Conservation (phyloP, 1,284 basidiomycete genomes). For the Ceratobasidium theobromae region DNA sequence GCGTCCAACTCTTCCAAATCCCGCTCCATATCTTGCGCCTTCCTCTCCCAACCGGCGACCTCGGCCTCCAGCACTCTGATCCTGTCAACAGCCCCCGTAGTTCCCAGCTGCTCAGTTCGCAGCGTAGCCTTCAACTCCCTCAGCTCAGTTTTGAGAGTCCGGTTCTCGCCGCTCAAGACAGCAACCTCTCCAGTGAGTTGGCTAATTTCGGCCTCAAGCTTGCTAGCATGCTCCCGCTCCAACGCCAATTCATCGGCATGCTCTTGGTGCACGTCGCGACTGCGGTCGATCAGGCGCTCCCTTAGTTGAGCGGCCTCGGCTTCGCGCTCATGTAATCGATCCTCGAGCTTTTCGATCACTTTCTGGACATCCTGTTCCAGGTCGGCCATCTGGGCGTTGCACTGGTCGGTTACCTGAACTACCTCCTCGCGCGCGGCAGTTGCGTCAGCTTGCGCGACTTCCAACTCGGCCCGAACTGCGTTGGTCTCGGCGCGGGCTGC, state of each 20-base stretch:
- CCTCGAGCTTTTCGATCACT: constrained; percentile 30
- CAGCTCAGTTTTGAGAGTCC: constrained; percentile 46
- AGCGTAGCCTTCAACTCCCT: constrained; percentile 18
- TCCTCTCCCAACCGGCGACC: constrained; percentile 45
- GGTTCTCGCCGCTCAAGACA: constrained; percentile 6
- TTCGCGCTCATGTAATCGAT: constrained; percentile 33
- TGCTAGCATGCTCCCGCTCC: constrained; percentile 14
- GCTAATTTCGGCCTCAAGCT: constrained; percentile 6
- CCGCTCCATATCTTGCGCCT: constrained; percentile 63
- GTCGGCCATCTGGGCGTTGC: constrained; percentile 24
- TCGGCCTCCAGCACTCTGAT: constrained; percentile 3
- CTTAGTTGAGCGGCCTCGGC: constrained; percentile 7
- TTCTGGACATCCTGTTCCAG: constrained; percentile 18
- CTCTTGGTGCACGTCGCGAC: constrained; percentile 1
- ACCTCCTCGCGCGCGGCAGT: constrained; percentile 23
- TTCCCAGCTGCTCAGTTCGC: constrained; percentile 21
- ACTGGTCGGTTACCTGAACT: constrained; percentile 26
- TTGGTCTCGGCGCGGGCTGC: constrained; percentile 6
- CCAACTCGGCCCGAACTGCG: constrained; percentile 3
- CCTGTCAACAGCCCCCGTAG: constrained; percentile 7
- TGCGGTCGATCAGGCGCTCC: constrained; percentile 19
- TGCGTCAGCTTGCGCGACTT: constrained; percentile 21
- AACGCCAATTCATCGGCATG: constrained; percentile 30
- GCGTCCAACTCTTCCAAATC: constrained; percentile 55
- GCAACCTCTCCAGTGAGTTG: constrained; percentile 17